Conservation (phyloP, 2,329 filamentous ascomycete genomes). For the Fusarium sp. region DNA sequence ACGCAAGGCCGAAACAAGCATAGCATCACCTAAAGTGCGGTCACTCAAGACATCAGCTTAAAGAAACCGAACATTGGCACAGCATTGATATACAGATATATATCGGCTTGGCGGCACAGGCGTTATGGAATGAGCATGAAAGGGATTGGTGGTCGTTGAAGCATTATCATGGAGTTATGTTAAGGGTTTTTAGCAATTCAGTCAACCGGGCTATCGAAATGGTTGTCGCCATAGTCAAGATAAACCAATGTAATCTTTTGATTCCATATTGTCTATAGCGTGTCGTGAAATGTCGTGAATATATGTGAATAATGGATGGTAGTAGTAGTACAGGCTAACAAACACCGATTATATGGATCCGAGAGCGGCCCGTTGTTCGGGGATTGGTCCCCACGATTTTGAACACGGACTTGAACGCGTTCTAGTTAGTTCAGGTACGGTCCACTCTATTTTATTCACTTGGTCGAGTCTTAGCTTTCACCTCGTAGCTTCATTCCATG, state of each 20-base stretch:
- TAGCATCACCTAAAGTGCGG: conserved; percentile 53
- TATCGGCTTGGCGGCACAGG: conserved; percentile 22
- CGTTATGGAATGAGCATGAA: conserved; percentile 37
- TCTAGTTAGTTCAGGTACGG: not conserved
- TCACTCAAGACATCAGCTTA: conserved; percentile 52
- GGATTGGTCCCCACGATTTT: conserved; percentile 34
- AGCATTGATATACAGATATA: conserved; percentile 1
- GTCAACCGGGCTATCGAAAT: not conserved
- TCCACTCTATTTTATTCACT: conserved; percentile 26
- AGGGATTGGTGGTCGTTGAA: conserved; percentile 16
- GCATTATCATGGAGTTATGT: conserved; percentile 37
- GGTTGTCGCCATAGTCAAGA: conserved; percentile 5
- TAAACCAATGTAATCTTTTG: not conserved
- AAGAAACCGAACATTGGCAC: not conserved
- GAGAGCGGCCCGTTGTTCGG: conserved; percentile 35
- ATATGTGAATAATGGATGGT: not conserved
- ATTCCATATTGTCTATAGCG: not conserved
- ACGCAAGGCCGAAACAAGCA: conserved; percentile 76
- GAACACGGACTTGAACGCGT: conserved; percentile 9
- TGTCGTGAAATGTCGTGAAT: not conserved
- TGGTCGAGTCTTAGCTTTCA: conserved; percentile 4
- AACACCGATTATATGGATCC: conserved; percentile 33
- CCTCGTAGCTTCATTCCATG: conserved; percentile 6
- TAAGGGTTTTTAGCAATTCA: conserved; percentile 12
- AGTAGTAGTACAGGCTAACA: not conserved